Base-by-base conservation (phyloP, 2,329 filamentous ascomycete species). In the Zasmidium citrigriseum region DNA sequence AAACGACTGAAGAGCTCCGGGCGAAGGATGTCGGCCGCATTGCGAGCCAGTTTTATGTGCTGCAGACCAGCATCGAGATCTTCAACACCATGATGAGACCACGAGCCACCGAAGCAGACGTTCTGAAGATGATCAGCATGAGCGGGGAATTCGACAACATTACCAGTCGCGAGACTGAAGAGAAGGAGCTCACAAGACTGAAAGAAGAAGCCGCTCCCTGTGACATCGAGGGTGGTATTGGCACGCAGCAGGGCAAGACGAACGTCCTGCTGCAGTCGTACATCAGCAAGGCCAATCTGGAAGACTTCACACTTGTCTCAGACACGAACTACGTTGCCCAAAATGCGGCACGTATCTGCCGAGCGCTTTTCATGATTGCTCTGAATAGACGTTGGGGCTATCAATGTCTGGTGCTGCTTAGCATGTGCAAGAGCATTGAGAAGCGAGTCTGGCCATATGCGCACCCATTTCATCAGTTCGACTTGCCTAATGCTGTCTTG, bases 71-170 rank as follows among this genome's bases (percentile, higher is more conserved):
- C 73, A 89, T 99, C 62, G 89, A 98, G 72, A 90, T 98, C 45
- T 99, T 99, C 84, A 99, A 98, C 75, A 86, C 86, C 4, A 89
- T 95, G 88, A 98, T 99, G 95, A 83, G 84, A 53, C 88, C 91
- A 1, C 85, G 87, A 23, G 88, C 91, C 10, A 91, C 89, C 0
- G 95, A 99, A 76, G 92, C 92, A 4, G 95, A 99, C 70, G 88
- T 97, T 48, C 80, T 99, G 54, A 90, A 89, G 70, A 98, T 99
- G 92, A 92, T 99, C 70, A 93, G 91, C 67, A 92, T 95, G 89
- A 96, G 93, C 72, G 92, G 93, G 64, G 95, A 99, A 74, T 99
- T 99, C 67, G 92, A 98, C 77, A 96, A 99, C 65, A 90, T 99
- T 45, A 93, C 97, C 71, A 92, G 90, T 4, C 83, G 96, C 61